Evolutionary conservation across 2,329 filamentous ascomycete genomes (phyloP), one percentile per base, ranked within the genome.

Genomic region (Cladobotryum mycophilum): DNA sequence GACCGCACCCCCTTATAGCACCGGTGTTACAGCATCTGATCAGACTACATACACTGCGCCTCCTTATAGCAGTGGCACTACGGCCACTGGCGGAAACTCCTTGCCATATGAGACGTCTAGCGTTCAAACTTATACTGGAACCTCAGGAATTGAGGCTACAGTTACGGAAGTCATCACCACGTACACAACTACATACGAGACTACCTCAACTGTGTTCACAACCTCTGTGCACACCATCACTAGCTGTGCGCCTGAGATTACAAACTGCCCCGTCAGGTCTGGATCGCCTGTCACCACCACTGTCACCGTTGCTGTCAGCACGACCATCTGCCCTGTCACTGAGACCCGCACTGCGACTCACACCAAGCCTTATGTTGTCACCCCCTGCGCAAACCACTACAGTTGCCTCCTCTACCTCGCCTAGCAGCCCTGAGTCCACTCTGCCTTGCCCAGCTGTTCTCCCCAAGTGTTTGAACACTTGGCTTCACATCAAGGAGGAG

Each of bases 391-490:
- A 38, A 18, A 5, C 33, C 15, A 33, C 20, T 7, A 22, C 22
- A 17, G 49, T 11, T 43, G 47, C 5, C 42, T 54, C 56, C 15
- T 20, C 67, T 22, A 53, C 67, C 37, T 59, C 59, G 36, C 67
- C 76, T 43, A 15, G 40, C n/a, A 40, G 43, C 30, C 47, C 53
- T 44, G 47, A 57, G 12, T 65, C 70, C 64, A 73, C 75, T 35
- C 70, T 78, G 40, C 72, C 75, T 52, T 81, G 82, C 71, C 89
- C 90, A 52, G 71, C 76, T 22, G 80, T 91, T 44, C 85, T 96
- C 45, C 91, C 92, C 56, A 82, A 82, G 65, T 97, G 92, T 76
- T 75, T 97, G 72, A 93, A 92, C 80, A 95, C 90, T 62, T 96
- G 89, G 88, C 72, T 95, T 63, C 80, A 81, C 66, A 71, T 77